Conservation (phyloP, 2,329 filamentous ascomycete genomes). For the Colletotrichum zoysiae region DNA sequence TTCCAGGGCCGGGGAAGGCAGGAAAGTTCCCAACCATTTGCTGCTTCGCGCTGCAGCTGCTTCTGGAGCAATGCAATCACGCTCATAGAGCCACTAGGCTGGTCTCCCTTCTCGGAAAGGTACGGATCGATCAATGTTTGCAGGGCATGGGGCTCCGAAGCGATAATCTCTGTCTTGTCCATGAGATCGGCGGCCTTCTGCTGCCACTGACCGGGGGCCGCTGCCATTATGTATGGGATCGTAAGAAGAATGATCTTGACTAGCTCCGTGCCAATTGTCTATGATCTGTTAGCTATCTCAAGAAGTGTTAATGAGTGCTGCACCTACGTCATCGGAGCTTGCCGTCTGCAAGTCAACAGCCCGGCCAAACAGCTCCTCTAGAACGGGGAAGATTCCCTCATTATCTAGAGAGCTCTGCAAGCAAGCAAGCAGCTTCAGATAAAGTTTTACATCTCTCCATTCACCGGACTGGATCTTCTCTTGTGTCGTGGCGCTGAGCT, state of each 20-base stretch:
- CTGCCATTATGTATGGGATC: slow-evolving; percentile 88
- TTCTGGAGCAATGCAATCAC: slow-evolving; percentile 85
- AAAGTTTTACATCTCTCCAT: slow-evolving; percentile 92
- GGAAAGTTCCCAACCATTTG: slow-evolving; percentile 79
- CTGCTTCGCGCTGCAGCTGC: slow-evolving; percentile 84
- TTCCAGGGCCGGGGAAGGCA: slow-evolving; percentile 78
- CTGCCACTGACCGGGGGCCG: slow-evolving; percentile 76
- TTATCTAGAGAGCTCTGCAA: slow-evolving; percentile 84
- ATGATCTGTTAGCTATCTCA: slow-evolving; percentile 12
- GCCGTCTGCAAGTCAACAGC: slow-evolving; percentile 95
- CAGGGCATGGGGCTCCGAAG: slow-evolving; percentile 86
- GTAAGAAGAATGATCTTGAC: slow-evolving; percentile 97
- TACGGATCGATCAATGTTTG: slow-evolving; percentile 91
- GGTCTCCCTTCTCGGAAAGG: slow-evolving; percentile 71
- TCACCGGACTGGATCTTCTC: slow-evolving; percentile 77
- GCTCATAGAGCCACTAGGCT: slow-evolving; percentile 74
- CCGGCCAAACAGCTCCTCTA: slow-evolving; percentile 90
- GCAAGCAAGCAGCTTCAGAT: slow-evolving; percentile 90
- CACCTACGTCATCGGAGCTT: slow-evolving; percentile 87
- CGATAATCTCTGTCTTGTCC: slow-evolving; percentile 95
- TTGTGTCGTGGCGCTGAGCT: slow-evolving; percentile 72
- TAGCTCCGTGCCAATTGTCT: slow-evolving; percentile 83
- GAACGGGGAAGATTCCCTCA: slow-evolving; percentile 84
- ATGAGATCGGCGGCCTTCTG: slow-evolving; percentile 83
- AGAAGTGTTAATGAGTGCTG: background rate